phyloP scores from a whole-genome alignment of 306 rosid species.

The peach (Prunus persica) region Prunus_persica_NCBIv2 NC_034011.1:14102501-14103000 shows the following conservation, averaged over 20 bases:
- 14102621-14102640: constrained; percentile 7
- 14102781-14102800: background rate
- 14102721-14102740: constrained; percentile 94
- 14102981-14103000: background rate
- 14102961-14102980: background rate
- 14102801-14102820: constrained; percentile 7
- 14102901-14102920: background rate
- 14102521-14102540: background rate
- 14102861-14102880: background rate
- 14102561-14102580: background rate
- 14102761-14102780: constrained; percentile 68
- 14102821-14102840: background rate
- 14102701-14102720: constrained; percentile 96
- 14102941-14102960: constrained; percentile 4
- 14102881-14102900: background rate
- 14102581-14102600: background rate
- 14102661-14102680: constrained; percentile 95
- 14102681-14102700: constrained; percentile 89
- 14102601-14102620: background rate
- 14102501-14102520: background rate
- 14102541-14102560: background rate
- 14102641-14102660: constrained; percentile 67
- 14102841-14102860: background rate
- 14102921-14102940: background rate
- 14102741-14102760: constrained; percentile 67